Evolutionary conservation across 345 rosid genomes (phyloP), one percentile per base, ranked within the genome.

Genomic region (Eucalyptus caleyi): DNA sequence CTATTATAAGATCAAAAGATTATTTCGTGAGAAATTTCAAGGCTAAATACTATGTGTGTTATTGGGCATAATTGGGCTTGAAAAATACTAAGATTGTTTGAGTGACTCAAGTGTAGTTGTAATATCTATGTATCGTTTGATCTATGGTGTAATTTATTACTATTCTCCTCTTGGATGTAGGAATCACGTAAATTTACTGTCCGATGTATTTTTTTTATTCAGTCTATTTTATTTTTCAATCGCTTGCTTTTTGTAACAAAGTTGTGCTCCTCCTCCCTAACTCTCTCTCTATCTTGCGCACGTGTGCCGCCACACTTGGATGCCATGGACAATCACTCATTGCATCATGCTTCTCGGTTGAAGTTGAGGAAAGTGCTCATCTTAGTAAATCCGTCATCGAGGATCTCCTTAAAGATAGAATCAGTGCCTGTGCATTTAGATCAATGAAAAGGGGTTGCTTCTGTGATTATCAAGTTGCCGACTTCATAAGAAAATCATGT

Each of bases 131-230:
- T 19, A 53, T 53, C 2, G 4, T 2, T 19, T 53, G 56, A 53
- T 53, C 56, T 53, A 53, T 53, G 24, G 56, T 53, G 56, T 53
- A 53, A 53, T 53, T 19, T 53, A 53, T 53, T 53, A 53, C 4
- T 7, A 0, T 53, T 53, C 24, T 53, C 1, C 56, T 7, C 4
- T 2, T 53, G 9, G 10, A 53, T 0, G 24, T 53, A 53, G 56
- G 56, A 53, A 53, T 53, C 24, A 53, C 4, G 1, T 53, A 3
- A 53, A 53, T 53, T 7, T 53, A 53, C 2, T 7, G 24, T 53
- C 24, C 24, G 2, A 53, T 53, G 0, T 51, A 18, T 51, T 51
- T 51, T 51, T 3, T 51, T 19, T 53, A 53, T 53, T 53, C 1
- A 53, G 56, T 7, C 56, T 53, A 53, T 53, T 18, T 53, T 53